Conservation (phyloP, 116 monocot genomes). For the Zostera marina region DNA sequence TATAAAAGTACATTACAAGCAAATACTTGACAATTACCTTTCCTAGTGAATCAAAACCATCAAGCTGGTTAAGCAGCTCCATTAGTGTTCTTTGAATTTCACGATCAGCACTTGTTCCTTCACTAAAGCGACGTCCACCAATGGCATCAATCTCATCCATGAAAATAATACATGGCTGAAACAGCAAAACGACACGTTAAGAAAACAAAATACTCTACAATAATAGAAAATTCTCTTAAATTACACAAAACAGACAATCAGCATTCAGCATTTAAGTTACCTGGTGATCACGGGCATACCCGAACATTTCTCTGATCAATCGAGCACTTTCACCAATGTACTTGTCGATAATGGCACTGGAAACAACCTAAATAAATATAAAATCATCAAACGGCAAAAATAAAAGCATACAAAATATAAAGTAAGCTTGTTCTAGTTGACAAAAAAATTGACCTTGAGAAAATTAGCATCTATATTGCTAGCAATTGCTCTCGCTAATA, state of each 20-base stretch:
- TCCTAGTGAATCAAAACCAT: slow-evolving; percentile 96
- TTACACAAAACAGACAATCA: neutral
- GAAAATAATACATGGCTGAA: slow-evolving; percentile 93
- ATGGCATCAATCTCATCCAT: slow-evolving; percentile 99
- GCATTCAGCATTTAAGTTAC: slow-evolving; percentile 13
- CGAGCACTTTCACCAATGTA: slow-evolving; percentile 99
- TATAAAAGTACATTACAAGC: neutral
- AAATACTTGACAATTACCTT: slow-evolving; percentile 34
- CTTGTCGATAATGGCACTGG: slow-evolving; percentile 99
- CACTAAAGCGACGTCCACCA: slow-evolving; percentile 92
- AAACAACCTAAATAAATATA: slow-evolving; percentile 56
- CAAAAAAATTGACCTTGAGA: slow-evolving; percentile 43
- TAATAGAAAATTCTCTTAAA: neutral
- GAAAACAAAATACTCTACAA: neutral
- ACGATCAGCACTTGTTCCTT: slow-evolving; percentile 97
- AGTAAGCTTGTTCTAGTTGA: neutral
- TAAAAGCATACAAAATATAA: neutral
- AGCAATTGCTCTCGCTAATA: slow-evolving; percentile 95
- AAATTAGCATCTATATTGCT: slow-evolving; percentile 99
- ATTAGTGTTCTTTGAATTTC: slow-evolving; percentile 97
- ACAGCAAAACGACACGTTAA: neutral
- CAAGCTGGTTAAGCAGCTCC: slow-evolving; percentile 96
- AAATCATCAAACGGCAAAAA: neutral
- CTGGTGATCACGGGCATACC: slow-evolving; percentile 98
- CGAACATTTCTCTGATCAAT: slow-evolving; percentile 97